Evolutionary conservation across 176 grass and related monocot species (phyloP), one percentile per base, ranked within the genome.

Genomic region (Oryza nivara): DNA sequence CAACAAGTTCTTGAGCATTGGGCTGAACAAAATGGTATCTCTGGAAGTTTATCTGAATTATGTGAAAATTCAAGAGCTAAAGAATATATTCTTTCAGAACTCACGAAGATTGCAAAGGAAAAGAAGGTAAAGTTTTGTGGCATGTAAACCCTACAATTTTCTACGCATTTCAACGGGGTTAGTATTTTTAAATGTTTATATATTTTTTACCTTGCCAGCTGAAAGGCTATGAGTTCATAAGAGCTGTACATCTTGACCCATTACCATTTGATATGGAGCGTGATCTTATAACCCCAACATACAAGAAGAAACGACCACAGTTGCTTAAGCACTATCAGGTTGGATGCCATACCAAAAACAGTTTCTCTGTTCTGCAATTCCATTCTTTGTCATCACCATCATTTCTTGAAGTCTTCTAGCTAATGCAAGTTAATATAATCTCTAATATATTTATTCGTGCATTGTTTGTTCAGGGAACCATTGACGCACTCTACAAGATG

Each of bases 321-420:
- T 36, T 98, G 91, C 93, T 92, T n/a, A 93, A 92, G 67, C 83
- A 98, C 69, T 95, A 98, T 25, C 89, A 95, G 96, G 93, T 95
- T 76, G 80, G 75, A 65, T 44, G 11, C 25, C 38, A 14, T 26
- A 40, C 14, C 7, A 19, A 11, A 73, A 26, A 6, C 40, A 11
- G 3, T 44, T 12, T 52, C 2, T 6, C 3, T 32, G 30, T 32
- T 32, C 30, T 32, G 30, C 30, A 32, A 32, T 32, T 32, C 30
- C 30, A 32, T 32, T 15, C 26, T 17, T n/a, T 16, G 35, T 12
- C 16, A 14, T 1, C 0, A 1, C 13, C 12, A 3, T 54, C 26
- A 1, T 89, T 58, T 61, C 16, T 32, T 19, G n/a, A 77, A 4
- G 40, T n/a, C 56, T 36, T n/a, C 56, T 36, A 54, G 25, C 51